These are phyloP conservation scores for Harrya chromipes DNA, from an alignment of 768 basidiomycete genomes.

Conservation along the genomic window DNA sequence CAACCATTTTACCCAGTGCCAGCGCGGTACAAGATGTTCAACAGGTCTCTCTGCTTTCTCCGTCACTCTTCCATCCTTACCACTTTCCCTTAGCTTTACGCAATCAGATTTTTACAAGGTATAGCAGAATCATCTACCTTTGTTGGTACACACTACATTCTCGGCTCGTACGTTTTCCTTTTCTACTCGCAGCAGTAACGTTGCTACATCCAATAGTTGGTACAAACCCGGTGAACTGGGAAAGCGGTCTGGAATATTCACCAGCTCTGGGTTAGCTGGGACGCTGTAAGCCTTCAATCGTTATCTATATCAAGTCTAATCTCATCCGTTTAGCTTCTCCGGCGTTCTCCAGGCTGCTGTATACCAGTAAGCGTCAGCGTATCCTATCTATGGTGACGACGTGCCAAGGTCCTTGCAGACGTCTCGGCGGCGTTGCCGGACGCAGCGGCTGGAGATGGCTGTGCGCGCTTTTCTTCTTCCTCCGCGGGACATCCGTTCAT, in stretches of 20 bases:
- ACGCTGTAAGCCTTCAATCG: constrained; percentile 44
- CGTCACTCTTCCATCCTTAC: neutral
- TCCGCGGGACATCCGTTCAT: neutral
- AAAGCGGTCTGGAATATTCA: constrained; percentile 70
- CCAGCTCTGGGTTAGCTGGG: constrained; percentile 57
- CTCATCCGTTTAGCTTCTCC: constrained; percentile 45
- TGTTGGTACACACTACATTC: constrained; percentile 69
- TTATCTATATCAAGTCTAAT: neutral
- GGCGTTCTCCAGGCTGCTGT: constrained; percentile 64
- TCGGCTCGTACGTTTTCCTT: constrained; percentile 55
- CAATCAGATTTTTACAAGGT: constrained; percentile 70
- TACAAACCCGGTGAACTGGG: constrained; percentile 69
- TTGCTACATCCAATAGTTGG: constrained; percentile 43
- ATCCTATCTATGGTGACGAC: neutral
- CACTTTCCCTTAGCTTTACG: constrained; percentile 48
- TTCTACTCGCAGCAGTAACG: neutral
- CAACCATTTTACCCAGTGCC: constrained; percentile 38
- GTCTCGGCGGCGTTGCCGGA: constrained; percentile 50
- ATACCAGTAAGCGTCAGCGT: constrained; percentile 41
- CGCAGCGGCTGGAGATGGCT: constrained; percentile 68
- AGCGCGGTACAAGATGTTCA: constrained; percentile 52
- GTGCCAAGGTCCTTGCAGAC: constrained; percentile 21
- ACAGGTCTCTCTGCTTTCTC: constrained; percentile 38
- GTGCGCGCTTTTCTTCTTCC: constrained; percentile 29
- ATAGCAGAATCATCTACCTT: constrained; percentile 74